Evolutionary conservation across 2,329 filamentous ascomycete genomes (phyloP).

Genomic region (Madurella fahalii): DNA sequence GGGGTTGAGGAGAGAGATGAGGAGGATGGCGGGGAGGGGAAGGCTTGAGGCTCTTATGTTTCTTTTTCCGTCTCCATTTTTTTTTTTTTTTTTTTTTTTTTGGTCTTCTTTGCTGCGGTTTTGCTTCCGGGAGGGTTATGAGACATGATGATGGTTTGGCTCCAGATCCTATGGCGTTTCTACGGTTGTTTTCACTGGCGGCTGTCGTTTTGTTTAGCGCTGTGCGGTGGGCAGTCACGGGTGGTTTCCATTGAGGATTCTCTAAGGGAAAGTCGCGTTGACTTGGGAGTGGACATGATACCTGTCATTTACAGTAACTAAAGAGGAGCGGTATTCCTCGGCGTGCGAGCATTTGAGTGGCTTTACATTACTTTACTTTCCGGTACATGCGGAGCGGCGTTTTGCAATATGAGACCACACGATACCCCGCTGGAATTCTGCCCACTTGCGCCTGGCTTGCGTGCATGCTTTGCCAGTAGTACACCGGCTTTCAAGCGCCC

Average conservation of each 20-base stretch:
- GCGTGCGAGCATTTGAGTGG: not conserved
- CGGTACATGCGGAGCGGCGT: not conserved
- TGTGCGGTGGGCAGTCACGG: no score
- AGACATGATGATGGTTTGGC: not conserved
- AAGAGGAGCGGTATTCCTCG: not conserved
- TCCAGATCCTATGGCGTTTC: not conserved
- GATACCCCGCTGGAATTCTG: constrained; percentile 1
- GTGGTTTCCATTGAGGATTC: no score
- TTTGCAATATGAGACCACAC: not conserved
- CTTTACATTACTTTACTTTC: not conserved
- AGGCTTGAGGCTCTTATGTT: not conserved
- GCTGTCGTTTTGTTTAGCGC: not conserved
- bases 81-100: not conserved
- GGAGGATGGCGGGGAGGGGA: constrained; percentile 21
- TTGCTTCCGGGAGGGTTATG: not conserved
- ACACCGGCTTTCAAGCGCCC: not conserved
- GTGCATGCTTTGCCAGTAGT: not conserved
- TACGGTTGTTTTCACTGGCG: not conserved
- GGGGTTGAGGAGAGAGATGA: constrained; percentile 31
- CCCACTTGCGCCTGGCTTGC: not conserved
- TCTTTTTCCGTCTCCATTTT: no score
- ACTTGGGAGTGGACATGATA: not conserved
- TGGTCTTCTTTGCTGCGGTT: not conserved
- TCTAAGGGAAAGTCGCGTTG: no score
- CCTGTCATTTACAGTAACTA: not conserved